A percentile compares a stretch with the other conserved stretches of the same genome.
These are phyloP conservation scores for Mortierella sp. DNA, from an alignment of 371 early-diverging fungal genomes.

Conservation along the genomic window DNA sequence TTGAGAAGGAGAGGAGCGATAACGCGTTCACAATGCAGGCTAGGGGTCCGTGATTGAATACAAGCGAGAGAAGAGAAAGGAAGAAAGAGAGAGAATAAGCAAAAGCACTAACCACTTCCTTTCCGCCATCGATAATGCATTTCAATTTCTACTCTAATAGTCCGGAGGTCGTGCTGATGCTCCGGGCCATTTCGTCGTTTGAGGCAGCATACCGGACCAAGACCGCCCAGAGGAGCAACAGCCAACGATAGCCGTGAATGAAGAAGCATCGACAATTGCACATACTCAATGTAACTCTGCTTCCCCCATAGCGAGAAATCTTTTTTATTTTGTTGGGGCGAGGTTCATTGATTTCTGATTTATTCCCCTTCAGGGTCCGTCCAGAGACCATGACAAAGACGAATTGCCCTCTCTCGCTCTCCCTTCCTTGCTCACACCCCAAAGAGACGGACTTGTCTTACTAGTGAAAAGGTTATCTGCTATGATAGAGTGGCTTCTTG, in stretches of 20 bases:
- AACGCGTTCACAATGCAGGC: not conserved
- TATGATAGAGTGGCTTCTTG: not conserved
- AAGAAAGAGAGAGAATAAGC: not conserved
- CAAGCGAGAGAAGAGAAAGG: not conserved
- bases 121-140: not conserved
- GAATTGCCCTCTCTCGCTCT: not conserved
- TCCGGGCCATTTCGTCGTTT: constrained; percentile 76
- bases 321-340: constrained; percentile 9
- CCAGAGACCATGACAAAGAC: constrained; percentile 12
- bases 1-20: not conserved
- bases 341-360: not conserved
- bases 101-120: not conserved
- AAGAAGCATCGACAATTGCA: not conserved
- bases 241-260: constrained; percentile 61
- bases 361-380: not conserved
- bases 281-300: not conserved
- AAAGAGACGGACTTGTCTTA: not conserved
- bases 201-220: constrained; percentile 78
- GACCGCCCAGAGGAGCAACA: constrained; percentile 67
- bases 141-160: constrained; percentile 43
- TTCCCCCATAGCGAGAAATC: not conserved
- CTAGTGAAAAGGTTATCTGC: not conserved
- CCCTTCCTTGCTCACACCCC: not conserved
- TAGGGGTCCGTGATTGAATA: not conserved
- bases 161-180: constrained; percentile 76